A percentile compares a stretch with the other conserved stretches of the same genome.
Evolutionary conservation across 257 asterid genomes (phyloP).

Genomic region (Solanum commersonii): DNA sequence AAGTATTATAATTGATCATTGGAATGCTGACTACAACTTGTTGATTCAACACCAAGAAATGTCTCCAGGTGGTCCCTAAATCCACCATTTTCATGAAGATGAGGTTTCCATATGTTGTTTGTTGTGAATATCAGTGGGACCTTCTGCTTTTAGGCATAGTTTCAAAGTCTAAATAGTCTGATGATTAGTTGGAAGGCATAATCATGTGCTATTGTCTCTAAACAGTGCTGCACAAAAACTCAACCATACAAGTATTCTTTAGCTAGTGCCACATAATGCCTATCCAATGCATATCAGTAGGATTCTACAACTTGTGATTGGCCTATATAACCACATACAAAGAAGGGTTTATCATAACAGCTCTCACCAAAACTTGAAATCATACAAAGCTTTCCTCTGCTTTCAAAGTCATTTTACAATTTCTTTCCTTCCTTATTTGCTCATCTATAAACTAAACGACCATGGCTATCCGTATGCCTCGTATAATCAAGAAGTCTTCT

Average conservation of each 20-base stretch:
- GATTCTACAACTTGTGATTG: not conserved
- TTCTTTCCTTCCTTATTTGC: not conserved
- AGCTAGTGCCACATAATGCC: not conserved
- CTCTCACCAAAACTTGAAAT: not conserved
- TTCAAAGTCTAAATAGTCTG: not conserved
- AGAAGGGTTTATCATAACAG: not conserved
- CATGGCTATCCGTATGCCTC: slow-evolving; percentile 16
- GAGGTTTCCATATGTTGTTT: not conserved
- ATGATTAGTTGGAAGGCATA: slow-evolving; percentile 5
- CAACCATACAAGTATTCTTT: slow-evolving; percentile 1
- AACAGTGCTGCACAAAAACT: not conserved
- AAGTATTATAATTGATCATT: not conserved
- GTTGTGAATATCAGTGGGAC: not conserved
- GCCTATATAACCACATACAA: not conserved
- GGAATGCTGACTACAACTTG: not conserved
- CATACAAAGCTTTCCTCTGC: not conserved
- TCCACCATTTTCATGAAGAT: not conserved
- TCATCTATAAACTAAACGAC: not conserved
- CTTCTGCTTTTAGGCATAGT: not conserved
- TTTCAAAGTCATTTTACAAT: not conserved
- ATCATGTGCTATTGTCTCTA: not conserved
- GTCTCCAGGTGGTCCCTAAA: not conserved
- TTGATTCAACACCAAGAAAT: not conserved
- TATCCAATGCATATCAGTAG: not conserved
- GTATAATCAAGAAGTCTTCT: not conserved